Conservation (phyloP, 768 basidiomycete genomes). For the Suillus subalutaceus region DNA sequence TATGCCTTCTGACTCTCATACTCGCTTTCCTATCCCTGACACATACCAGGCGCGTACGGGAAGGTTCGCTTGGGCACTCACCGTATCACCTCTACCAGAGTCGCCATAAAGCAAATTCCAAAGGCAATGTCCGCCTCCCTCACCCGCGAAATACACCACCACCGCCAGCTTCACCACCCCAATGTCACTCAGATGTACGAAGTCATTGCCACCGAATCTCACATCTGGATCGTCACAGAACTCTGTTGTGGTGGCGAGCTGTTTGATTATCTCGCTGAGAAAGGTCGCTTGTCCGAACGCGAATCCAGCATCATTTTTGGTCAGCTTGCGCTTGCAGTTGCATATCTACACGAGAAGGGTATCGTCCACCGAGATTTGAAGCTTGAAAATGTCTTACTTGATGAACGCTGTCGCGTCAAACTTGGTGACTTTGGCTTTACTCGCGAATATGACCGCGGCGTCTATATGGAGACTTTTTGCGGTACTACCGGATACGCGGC, state of each 20-base stretch:
- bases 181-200: constrained; percentile 96
- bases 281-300: constrained; percentile 81
- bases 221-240: constrained; percentile 97
- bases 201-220: constrained; percentile 93
- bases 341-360: constrained; percentile 88
- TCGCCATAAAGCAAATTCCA: constrained; percentile 98
- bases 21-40: constrained; percentile 11
- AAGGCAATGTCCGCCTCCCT: constrained; percentile 89
- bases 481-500: constrained; percentile 94
- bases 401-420: constrained; percentile 90
- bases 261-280: constrained; percentile 97
- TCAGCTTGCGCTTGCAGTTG: constrained; percentile 92
- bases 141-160: constrained; percentile 98
- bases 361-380: constrained; percentile 98
- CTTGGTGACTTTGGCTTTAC: constrained; percentile 96
- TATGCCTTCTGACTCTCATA: constrained; percentile 34
- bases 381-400: constrained; percentile 91
- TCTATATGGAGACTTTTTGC: constrained; percentile 89
- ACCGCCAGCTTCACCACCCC: constrained; percentile 94
- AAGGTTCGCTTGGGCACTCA: constrained; percentile 95
- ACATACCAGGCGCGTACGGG: constrained; percentile 81
- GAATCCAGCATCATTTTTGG: constrained; percentile 91
- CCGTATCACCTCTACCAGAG: constrained; percentile 86
- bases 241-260: constrained; percentile 96
- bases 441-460: constrained; percentile 80